Base-by-base conservation (phyloP, 768 basidiomycete species). In the Dioszegia hungarica region DNA sequence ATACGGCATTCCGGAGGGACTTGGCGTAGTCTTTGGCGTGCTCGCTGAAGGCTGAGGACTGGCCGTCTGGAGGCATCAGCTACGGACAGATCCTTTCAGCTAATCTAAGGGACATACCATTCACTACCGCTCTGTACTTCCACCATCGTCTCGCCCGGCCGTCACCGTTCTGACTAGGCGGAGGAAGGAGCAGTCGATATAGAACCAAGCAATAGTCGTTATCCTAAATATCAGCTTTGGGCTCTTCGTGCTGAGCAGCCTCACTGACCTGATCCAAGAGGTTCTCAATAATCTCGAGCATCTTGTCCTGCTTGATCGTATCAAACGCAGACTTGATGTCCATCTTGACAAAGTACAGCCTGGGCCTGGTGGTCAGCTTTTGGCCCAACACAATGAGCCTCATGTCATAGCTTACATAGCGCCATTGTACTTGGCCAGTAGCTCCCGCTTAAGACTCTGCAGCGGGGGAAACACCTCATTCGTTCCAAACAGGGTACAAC, bases 301-400 rank as follows among this genome's bases (percentile, higher is more conserved):
- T 77, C 66, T 86, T 92, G 8, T 82, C 80, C 74, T 98, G 95
- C 31, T 90, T 85, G 56, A 98, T 98, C 0, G 88, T 90, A 76
- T 99, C 95, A 79, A 97, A 99, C 65, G 92, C 95, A 6, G 94
- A 86, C 59, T 87, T 87, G 17, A 98, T 91, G 70, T 99, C 95
- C 24, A 95, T 84, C 75, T 99, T 99, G 48, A 92, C 93, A 66
- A 99, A 94, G 75, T 92, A 98, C 5, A 98, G 76, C 61, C 85
- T 85, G 0, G 93, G 90, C 34, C 93, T 94, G 49, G 10, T 3
- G 20, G 20, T 49, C 22, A 40, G 59, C 15, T 63, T 14, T 40
- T n/a, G n/a, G n/a, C n/a, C n/a, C n/a, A n/a, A n/a, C n/a, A n/a
- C n/a, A n/a, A n/a, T n/a, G n/a, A n/a, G n/a, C 29, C 33, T 50